Percentiles rank a stretch among this genome's conserved stretches.
Conservation (phyloP, 208 protist genomes). For the Herpetomonas muscarum region DNA sequence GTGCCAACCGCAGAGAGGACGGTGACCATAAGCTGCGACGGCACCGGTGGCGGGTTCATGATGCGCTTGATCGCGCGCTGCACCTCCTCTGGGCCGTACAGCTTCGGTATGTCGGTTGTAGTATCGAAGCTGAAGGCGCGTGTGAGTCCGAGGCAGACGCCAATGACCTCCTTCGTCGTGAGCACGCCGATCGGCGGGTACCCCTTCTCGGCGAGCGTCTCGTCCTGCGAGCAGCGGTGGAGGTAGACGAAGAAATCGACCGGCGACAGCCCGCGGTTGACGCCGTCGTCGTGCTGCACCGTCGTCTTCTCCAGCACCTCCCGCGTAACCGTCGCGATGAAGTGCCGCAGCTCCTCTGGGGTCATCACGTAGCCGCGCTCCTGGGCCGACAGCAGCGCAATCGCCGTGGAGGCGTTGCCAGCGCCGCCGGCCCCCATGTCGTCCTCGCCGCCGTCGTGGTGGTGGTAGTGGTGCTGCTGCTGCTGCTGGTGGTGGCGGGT, state of each 20-base stretch:
- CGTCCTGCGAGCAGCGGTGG: conserved; percentile 49
- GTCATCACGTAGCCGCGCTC: conserved; percentile 39
- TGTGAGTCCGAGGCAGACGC: conserved; percentile 51
- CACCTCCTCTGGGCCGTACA: conserved; percentile 60
- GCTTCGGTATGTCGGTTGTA: conserved; percentile 20
- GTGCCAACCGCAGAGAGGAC: conserved; percentile 38
- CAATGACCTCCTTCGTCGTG: conserved; percentile 62
- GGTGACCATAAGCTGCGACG: conserved; percentile 77
- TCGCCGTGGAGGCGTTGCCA: not conserved
- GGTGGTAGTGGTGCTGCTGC: too few relatives aligned
- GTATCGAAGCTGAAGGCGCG: conserved; percentile 57
- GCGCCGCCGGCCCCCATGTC: too few relatives aligned
- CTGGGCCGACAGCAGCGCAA: conserved; percentile 15
- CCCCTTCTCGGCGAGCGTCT: conserved; percentile 5
- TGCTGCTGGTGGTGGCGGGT: conserved; percentile 21
- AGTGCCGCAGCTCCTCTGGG: conserved; percentile 29
- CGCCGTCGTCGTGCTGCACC: conserved; percentile 29
- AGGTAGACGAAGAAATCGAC: conserved; percentile 67
- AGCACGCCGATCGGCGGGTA: conserved; percentile 43
- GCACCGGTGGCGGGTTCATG: conserved; percentile 43
- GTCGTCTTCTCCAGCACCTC: conserved; percentile 58
- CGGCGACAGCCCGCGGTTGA: conserved; percentile 44
- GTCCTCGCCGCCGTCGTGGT: too few relatives aligned
- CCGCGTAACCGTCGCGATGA: conserved; percentile 43
- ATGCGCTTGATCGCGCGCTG: conserved; percentile 40